Evolutionary conservation across 2,329 filamentous ascomycete species (phyloP).

Genomic region (Neopestalotiopsis sp.): DNA sequence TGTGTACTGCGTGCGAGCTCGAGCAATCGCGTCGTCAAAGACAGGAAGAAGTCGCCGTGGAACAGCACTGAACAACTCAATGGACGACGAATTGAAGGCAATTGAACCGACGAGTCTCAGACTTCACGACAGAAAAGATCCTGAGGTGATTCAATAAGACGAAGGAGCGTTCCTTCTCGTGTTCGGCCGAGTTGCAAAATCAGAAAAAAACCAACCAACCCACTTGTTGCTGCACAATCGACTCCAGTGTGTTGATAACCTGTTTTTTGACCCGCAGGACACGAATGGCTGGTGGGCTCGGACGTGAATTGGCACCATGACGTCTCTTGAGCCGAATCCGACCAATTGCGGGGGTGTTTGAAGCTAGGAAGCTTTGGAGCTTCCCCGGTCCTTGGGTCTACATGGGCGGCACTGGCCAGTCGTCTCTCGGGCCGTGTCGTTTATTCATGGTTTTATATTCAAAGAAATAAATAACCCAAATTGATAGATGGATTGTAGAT

Average conservation of each 20-base stretch:
- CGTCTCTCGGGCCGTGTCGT: too few species aligned
- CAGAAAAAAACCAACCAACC: background rate
- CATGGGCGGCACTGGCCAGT: too few species aligned
- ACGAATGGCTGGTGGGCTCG: background rate
- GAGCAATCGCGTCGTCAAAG: background rate
- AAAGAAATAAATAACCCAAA: too few species aligned
- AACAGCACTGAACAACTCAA: background rate
- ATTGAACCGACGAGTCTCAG: background rate
- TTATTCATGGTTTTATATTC: too few species aligned
- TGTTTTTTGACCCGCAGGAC: background rate
- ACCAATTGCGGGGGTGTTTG: slow-evolving; percentile 3
- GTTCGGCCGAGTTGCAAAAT: background rate
- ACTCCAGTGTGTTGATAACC: background rate
- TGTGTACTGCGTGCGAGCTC: background rate
- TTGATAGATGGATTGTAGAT: too few species aligned
- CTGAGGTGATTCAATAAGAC: background rate
- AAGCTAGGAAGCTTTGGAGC: background rate
- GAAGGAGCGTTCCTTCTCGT: background rate
- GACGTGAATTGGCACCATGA: background rate
- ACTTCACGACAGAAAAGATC: background rate
- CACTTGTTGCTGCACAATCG: background rate
- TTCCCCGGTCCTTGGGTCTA: background rate
- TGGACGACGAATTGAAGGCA: background rate
- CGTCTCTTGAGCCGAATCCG: background rate
- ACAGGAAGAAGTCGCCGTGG: background rate